A percentile compares a stretch with the other conserved stretches of the same genome.
phyloP scores from a whole-genome alignment of 2,329 filamentous ascomycete genomes.

The Cordyceps farinosa region DNA sequence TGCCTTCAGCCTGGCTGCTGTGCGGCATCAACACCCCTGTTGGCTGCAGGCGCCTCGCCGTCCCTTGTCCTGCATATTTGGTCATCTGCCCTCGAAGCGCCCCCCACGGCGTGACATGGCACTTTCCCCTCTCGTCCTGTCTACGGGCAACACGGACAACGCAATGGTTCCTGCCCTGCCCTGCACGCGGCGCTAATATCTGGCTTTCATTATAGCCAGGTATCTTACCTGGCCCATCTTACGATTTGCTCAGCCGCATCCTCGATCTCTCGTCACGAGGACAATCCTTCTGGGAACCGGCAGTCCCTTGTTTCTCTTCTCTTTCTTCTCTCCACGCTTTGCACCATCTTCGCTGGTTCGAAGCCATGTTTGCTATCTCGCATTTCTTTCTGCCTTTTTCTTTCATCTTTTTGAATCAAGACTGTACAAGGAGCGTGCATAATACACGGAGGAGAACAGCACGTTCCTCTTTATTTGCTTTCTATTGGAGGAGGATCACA shows the following conservation, averaged over 20 bases:
- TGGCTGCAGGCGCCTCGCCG: constrained; percentile 7
- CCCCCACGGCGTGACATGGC: not conserved
- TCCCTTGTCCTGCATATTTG: constrained; percentile 15
- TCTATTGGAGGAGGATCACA: constrained; percentile 12
- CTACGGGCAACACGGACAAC: not conserved
- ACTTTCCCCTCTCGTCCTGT: not conserved
- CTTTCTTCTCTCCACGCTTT: not conserved
- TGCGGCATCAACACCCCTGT: constrained; percentile 11
- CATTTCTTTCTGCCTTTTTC: not conserved
- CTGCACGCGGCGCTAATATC: not conserved
- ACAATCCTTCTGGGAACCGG: not conserved
- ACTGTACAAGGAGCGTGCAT: constrained; percentile 18
- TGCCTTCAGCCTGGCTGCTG: constrained; percentile 15
- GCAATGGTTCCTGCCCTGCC: not conserved
- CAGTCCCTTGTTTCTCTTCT: not conserved
- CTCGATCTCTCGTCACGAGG: constrained; percentile 2
- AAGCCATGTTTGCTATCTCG: constrained; percentile 5
- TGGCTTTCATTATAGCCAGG: not conserved
- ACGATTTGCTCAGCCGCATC: not conserved
- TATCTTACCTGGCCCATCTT: not conserved
- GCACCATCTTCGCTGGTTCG: constrained; percentile 25
- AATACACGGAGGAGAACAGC: constrained; percentile 7
- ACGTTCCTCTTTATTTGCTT: constrained; percentile 6
- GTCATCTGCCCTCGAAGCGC: constrained; percentile 14
- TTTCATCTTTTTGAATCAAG: not conserved